Evolutionary conservation across 2,329 filamentous ascomycete species (phyloP).

Genomic region (Cladosporium sp.): DNA sequence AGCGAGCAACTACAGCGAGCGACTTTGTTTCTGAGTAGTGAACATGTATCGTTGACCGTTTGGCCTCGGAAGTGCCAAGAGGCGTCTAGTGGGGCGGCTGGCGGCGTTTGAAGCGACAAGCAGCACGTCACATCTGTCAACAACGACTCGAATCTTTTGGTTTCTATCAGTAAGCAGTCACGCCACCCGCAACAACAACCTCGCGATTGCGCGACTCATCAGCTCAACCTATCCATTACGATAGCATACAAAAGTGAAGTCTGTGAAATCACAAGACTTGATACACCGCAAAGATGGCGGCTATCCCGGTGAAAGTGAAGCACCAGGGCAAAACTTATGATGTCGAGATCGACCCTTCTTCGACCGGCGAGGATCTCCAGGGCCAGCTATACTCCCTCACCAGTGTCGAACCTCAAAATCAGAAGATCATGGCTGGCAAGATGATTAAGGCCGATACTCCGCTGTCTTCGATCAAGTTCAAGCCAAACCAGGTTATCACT

Average conservation of each 20-base stretch:
- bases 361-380: conserved; percentile 89
- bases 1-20: no score
- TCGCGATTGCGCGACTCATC: no score
- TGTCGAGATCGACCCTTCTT: conserved; percentile 78
- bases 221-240: no score
- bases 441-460: conserved; percentile 94
- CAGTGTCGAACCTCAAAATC: conserved; percentile 89
- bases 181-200: not conserved
- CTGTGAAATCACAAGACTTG: no score
- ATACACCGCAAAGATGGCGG: conserved; percentile 22
- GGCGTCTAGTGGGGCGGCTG: no score
- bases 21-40: no score
- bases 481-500: conserved; percentile 81
- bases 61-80: no score
- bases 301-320: conserved; percentile 64
- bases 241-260: no score
- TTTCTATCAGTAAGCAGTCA: not conserved
- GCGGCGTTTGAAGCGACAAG: no score
- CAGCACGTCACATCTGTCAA: no score
- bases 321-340: conserved; percentile 94
- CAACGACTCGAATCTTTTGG: not conserved
- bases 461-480: conserved; percentile 75
- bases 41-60: no score
- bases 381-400: conserved; percentile 93
- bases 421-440: conserved; percentile 92